These are phyloP conservation scores for Priceomyces medius DNA, from an alignment of 805 yeast species.

Conservation along the genomic window DNA sequence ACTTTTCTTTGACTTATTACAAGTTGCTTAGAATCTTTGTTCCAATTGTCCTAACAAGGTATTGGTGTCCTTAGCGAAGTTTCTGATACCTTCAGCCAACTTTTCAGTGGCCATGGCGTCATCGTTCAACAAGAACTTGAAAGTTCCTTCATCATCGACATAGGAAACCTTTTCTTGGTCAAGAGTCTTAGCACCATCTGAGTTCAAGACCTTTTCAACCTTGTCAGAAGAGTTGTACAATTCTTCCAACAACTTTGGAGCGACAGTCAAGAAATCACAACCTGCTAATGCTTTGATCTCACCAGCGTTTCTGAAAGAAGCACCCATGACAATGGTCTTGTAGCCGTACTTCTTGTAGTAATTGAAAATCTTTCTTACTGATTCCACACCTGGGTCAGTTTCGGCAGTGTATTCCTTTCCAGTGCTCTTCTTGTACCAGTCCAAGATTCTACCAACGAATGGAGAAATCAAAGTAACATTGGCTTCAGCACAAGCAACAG, in stretches of 20 bases:
- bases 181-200: slow-evolving; percentile 54
- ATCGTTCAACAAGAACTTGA: slow-evolving; percentile 90
- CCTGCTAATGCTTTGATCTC: slow-evolving; percentile 98
- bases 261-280: slow-evolving; percentile 91
- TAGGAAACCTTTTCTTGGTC: slow-evolving; percentile 69
- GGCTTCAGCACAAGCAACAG: slow-evolving; percentile 99
- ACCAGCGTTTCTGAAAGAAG: slow-evolving; percentile 96
- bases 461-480: slow-evolving; percentile 94
- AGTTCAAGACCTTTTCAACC: slow-evolving; percentile 81
- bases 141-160: slow-evolving; percentile 81
- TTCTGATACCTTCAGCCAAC: slow-evolving; percentile 96
- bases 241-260: slow-evolving; percentile 90
- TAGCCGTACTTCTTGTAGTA: slow-evolving; percentile 97
- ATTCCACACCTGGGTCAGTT: slow-evolving; percentile 93
- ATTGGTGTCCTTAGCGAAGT: slow-evolving; percentile 89
- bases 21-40: slow-evolving; percentile 52
- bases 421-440: slow-evolving; percentile 94
- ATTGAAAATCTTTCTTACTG: slow-evolving; percentile 88
- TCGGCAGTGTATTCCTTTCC: slow-evolving; percentile 81
- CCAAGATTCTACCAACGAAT: slow-evolving; percentile 97
- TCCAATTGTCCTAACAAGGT: slow-evolving; percentile 70
- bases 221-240: slow-evolving; percentile 72
- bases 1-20: too few relatives aligned
- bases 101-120: slow-evolving; percentile 99
- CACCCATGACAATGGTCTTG: slow-evolving; percentile 99